phyloP scores from a whole-genome alignment of 2,329 filamentous ascomycete species.

The Allantophomopsis lycopodina region DNA sequence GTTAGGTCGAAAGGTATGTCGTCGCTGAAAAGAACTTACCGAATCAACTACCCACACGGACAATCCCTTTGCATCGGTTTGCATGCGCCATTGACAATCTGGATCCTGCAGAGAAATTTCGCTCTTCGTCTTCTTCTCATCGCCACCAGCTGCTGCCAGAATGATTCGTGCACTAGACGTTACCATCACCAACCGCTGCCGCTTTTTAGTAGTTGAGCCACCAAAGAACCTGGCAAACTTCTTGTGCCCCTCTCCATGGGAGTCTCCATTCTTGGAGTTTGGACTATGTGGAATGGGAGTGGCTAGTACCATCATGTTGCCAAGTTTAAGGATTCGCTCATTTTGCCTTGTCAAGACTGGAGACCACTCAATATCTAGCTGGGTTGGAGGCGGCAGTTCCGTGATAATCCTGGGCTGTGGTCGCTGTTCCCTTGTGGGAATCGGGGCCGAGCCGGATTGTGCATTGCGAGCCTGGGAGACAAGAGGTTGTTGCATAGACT shows the following conservation, averaged over 20 bases:
- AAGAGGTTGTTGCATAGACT: constrained; percentile 12
- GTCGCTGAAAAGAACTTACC: constrained; percentile 40
- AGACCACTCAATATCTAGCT: constrained; percentile 97
- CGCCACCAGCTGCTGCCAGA: constrained; percentile 79
- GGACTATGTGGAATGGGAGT: constrained; percentile 65
- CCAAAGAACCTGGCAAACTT: constrained; percentile 92
- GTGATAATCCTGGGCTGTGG: constrained; percentile 75
- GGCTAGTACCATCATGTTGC: constrained; percentile 76
- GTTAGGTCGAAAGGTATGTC: neutral
- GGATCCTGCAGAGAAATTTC: constrained; percentile 73
- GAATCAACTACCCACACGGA: constrained; percentile 86
- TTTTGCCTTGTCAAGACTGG: constrained; percentile 84
- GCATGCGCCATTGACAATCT: constrained; percentile 67
- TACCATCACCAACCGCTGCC: constrained; percentile 86
- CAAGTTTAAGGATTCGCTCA: constrained; percentile 87
- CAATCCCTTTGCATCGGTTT: constrained; percentile 76
- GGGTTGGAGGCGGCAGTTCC: constrained; percentile 88
- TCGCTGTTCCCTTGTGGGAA: constrained; percentile 20
- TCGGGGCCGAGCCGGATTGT: constrained; percentile 22
- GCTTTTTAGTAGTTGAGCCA: constrained; percentile 80
- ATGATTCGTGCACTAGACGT: constrained; percentile 85
- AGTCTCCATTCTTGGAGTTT: constrained; percentile 53
- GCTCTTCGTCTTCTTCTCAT: constrained; percentile 89
- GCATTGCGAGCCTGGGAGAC: constrained; percentile 16
- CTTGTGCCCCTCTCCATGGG: constrained; percentile 52